A percentile compares a stretch with the other conserved stretches of the same genome.
These are phyloP conservation scores for Obba rivulosa DNA, from an alignment of 768 basidiomycete genomes.

Conservation along the genomic window DNA sequence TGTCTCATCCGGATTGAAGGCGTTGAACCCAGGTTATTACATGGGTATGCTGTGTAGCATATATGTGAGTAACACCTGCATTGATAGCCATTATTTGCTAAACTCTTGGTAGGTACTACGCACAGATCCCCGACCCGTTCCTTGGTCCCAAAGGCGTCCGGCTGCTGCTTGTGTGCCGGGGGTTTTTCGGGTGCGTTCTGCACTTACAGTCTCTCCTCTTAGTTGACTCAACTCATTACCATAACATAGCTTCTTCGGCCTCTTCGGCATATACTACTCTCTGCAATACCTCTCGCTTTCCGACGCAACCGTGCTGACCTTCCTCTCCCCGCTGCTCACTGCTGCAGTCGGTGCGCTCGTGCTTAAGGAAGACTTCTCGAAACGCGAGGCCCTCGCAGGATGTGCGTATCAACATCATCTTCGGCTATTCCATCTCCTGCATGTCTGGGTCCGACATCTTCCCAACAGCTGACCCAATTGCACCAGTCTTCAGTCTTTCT, in stretches of 20 bases:
- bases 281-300: conserved; percentile 72
- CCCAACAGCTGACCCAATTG: neutral
- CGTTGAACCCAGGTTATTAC: conserved; percentile 40
- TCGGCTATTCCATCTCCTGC: neutral
- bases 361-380: conserved; percentile 53
- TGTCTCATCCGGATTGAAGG: neutral
- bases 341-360: conserved; percentile 58
- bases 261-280: conserved; percentile 67
- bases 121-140: conserved; percentile 49
- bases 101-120: conserved; percentile 27
- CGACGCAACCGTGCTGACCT: conserved; percentile 73
- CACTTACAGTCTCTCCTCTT: neutral
- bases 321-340: conserved; percentile 64
- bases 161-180: conserved; percentile 48
- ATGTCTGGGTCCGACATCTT: neutral
- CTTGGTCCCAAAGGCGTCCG: conserved; percentile 69
- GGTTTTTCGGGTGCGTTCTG: conserved; percentile 51
- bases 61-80: conserved; percentile 32
- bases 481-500: conserved; percentile 52
- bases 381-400: conserved; percentile 51
- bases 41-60: conserved; percentile 42
- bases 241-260: conserved; percentile 57
- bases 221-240: no score
- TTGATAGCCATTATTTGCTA: neutral
- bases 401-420: conserved; percentile 22